Evolutionary conservation across 768 basidiomycete species (phyloP).

Genomic region (Hypholoma sublateritium): DNA sequence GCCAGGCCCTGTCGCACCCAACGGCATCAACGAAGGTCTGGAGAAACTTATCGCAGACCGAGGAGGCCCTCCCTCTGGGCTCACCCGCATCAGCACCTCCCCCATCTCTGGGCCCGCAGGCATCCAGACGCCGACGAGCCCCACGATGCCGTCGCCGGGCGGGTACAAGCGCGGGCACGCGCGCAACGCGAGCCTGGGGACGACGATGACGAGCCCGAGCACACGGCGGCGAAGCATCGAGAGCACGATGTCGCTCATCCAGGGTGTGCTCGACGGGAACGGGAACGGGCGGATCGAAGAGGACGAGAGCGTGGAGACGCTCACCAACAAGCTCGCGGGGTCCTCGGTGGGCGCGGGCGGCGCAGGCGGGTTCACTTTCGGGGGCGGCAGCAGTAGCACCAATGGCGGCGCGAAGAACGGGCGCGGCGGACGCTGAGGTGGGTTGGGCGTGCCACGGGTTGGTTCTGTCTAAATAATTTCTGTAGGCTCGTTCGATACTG

Average conservation of each 20-base stretch:
- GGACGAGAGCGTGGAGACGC: slow-evolving; percentile 37
- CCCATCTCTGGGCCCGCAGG: slow-evolving; percentile 20
- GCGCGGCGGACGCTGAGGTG: not conserved
- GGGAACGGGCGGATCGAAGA: slow-evolving; percentile 43
- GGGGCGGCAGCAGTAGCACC: not conserved
- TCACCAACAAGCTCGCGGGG: slow-evolving; percentile 35
- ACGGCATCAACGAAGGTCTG: slow-evolving; percentile 45
- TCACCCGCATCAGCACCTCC: slow-evolving; percentile 32
- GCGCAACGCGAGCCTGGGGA: slow-evolving; percentile 84
- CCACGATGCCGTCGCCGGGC: slow-evolving; percentile 37
- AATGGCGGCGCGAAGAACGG: not conserved
- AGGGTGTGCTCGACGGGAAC: slow-evolving; percentile 86
- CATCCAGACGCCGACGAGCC: slow-evolving; percentile 37
- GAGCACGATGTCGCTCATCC: slow-evolving; percentile 93
- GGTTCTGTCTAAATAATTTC: not conserved
- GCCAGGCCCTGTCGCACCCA: slow-evolving; percentile 41
- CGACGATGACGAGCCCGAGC: slow-evolving; percentile 94
- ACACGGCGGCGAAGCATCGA: slow-evolving; percentile 90
- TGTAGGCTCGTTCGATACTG: not conserved
- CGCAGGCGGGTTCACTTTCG: not conserved
- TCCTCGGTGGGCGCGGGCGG: slow-evolving; percentile 23
- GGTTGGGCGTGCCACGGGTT: not conserved
- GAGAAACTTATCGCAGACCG: slow-evolving; percentile 37
- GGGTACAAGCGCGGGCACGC: slow-evolving; percentile 73
- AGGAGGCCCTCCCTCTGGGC: slow-evolving; percentile 15